A percentile compares a stretch with the other conserved stretches of the same genome.
Conservation (phyloP, 2,329 filamentous ascomycete species). For the Aspergillus awamori region DNA sequence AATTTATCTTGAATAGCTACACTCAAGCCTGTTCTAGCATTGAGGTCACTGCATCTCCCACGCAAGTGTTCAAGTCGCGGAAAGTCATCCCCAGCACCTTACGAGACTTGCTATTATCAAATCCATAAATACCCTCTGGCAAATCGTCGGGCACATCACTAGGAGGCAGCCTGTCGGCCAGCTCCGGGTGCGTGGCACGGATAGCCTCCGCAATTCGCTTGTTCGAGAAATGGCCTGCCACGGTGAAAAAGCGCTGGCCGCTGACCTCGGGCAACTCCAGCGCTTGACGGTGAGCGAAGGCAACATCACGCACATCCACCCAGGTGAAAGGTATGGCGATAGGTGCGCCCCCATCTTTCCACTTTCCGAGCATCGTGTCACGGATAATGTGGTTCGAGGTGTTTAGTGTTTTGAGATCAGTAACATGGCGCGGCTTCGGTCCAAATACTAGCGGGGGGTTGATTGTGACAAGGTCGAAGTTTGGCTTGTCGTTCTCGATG, state of each 20-base stretch:
- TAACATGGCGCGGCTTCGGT: neutral
- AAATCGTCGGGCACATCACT: neutral
- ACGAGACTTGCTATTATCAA: neutral
- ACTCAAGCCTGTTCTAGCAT: neutral
- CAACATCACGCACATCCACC: constrained; percentile 18
- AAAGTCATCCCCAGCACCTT: neutral
- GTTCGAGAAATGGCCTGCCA: neutral
- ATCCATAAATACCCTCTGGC: neutral
- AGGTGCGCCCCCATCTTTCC: neutral
- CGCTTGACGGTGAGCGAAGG: constrained; percentile 11
- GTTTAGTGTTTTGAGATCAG: neutral
- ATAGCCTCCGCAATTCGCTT: neutral
- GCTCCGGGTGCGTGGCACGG: neutral
- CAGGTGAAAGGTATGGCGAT: neutral
- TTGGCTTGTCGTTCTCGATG: neutral
- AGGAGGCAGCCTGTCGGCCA: neutral
- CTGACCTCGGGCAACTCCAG: neutral
- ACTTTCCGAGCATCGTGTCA: neutral
- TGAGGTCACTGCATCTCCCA: neutral
- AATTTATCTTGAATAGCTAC: neutral
- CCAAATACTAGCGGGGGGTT: constrained; percentile 9
- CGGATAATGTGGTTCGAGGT: neutral
- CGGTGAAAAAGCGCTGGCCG: constrained; percentile 1
- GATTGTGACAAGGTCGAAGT: constrained; percentile 10
- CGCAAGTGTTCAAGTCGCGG: constrained; percentile 7